Evolutionary conservation across 164 flowering plant species (phyloP).

Genomic region (Magnolia changhungtana): DNA sequence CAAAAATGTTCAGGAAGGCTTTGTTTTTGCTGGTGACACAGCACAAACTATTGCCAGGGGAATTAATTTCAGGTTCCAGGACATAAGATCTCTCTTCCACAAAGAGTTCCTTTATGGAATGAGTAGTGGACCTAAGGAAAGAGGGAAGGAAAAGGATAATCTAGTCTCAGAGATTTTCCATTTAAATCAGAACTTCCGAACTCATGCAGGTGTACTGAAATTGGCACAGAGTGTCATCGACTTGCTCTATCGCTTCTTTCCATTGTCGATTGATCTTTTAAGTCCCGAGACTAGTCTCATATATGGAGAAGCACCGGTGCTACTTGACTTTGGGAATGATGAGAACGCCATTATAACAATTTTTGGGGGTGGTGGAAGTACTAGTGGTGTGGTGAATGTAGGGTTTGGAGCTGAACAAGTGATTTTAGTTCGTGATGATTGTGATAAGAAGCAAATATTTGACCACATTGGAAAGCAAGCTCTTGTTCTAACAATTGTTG

Average conservation of each 20-base stretch:
- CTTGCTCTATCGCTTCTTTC: conserved; percentile 59
- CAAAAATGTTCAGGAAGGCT: conserved; percentile 62
- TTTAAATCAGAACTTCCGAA: conserved; percentile 68
- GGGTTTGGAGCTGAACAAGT: conserved; percentile 91
- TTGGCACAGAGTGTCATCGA: conserved; percentile 66
- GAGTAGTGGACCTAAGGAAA: conserved; percentile 14
- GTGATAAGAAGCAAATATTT: conserved; percentile 35
- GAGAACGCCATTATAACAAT: conserved; percentile 60
- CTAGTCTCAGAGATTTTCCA: conserved; percentile 40
- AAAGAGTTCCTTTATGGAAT: conserved; percentile 45
- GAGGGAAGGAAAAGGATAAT: conserved; percentile 33
- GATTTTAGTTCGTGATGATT: conserved; percentile 75
- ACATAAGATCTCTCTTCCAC: conserved; percentile 39
- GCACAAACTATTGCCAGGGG: conserved; percentile 73
- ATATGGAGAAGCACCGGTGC: conserved; percentile 69
- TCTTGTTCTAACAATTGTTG: conserved; percentile 69
- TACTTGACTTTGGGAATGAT: conserved; percentile 52
- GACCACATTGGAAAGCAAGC: conserved; percentile 62
- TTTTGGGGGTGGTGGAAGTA: conserved; percentile 45
- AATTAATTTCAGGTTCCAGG: conserved; percentile 31
- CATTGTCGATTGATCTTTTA: conserved; percentile 48
- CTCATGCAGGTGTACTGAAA: conserved; percentile 69
- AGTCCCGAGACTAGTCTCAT: conserved; percentile 61
- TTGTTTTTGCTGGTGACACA: conserved; percentile 75
- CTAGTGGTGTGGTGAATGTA: conserved; percentile 20